These are phyloP conservation scores for Rosa chinensis DNA, from an alignment of 306 rosid genomes.

Conservation along the genomic window DNA sequence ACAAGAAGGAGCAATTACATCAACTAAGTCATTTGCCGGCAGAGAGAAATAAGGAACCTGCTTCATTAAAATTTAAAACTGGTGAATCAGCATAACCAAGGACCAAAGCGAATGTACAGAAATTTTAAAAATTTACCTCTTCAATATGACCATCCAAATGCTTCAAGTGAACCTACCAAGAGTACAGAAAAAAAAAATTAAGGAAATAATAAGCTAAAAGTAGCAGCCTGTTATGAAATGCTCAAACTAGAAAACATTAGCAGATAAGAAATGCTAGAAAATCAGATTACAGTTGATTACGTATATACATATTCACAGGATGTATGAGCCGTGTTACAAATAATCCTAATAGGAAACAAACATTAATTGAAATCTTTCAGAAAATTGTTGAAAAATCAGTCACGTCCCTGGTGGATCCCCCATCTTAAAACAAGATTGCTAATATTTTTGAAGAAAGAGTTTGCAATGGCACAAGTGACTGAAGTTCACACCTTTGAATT, in stretches of 20 bases:
- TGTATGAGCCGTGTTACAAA: not conserved
- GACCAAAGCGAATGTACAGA: constrained; percentile 17
- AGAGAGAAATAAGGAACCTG: constrained; percentile 98
- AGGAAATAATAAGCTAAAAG: constrained; percentile 7
- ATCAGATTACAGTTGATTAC: not conserved
- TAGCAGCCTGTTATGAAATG: constrained; percentile 16
- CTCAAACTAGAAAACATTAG: not conserved
- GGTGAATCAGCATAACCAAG: constrained; percentile 31
- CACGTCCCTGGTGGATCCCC: not conserved
- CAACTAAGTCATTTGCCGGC: constrained; percentile 96
- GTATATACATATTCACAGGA: not conserved
- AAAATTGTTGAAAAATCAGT: not conserved
- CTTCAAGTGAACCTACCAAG: constrained; percentile 80
- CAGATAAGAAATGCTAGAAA: not conserved
- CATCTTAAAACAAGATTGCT: not conserved
- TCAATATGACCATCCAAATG: constrained; percentile 97
- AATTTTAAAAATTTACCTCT: constrained; percentile 54
- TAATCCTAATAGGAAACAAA: not conserved
- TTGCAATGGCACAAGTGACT: not conserved
- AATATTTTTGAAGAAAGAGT: not conserved
- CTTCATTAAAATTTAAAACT: constrained; percentile 32
- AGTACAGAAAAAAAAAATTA: constrained; percentile 12
- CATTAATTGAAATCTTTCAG: not conserved
- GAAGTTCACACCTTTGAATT: constrained; percentile 4
- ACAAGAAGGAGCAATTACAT: constrained; percentile 98